Conservation (phyloP, 208 protist species). For the Acanthamoeba healyi region DNA sequence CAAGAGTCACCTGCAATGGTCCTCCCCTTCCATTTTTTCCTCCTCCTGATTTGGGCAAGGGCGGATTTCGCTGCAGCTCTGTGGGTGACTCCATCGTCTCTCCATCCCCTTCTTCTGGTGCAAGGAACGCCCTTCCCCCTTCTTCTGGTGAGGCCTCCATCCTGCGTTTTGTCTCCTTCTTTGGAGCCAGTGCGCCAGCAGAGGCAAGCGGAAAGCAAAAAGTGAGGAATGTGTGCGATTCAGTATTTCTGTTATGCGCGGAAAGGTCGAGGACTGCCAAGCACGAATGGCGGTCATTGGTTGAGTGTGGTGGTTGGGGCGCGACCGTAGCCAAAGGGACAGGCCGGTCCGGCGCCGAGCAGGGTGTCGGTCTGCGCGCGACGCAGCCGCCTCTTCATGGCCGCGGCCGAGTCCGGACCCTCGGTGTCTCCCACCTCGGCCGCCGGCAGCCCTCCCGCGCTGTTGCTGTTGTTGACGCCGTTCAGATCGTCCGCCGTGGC, state of each 20-base stretch:
- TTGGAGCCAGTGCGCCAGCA: no score
- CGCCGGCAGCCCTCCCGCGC: neutral
- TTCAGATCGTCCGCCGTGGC: neutral
- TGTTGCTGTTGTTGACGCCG: constrained; percentile 13
- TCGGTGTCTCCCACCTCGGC: neutral
- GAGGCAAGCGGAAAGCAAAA: no score
- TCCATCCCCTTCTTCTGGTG: no score
- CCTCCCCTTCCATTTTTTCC: neutral
- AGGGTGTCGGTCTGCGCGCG: neutral
- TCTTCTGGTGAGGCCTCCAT: no score
- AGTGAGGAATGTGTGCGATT: no score
- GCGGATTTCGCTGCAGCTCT: neutral
- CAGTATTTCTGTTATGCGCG: no score
- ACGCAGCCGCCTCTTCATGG: neutral
- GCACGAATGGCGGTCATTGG: no score
- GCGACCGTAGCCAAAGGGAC: neutral
- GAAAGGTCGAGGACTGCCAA: no score
- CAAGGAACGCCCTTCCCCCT: neutral
- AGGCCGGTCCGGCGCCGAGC: neutral
- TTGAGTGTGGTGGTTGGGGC: neutral
- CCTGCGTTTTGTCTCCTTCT: no score
- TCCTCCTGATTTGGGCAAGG: no score
- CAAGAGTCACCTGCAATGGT: neutral
- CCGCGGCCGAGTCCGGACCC: neutral
- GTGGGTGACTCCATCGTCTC: neutral